These are phyloP conservation scores for Leishmania turanica DNA, from an alignment of 208 protist species.

Conservation along the genomic window DNA sequence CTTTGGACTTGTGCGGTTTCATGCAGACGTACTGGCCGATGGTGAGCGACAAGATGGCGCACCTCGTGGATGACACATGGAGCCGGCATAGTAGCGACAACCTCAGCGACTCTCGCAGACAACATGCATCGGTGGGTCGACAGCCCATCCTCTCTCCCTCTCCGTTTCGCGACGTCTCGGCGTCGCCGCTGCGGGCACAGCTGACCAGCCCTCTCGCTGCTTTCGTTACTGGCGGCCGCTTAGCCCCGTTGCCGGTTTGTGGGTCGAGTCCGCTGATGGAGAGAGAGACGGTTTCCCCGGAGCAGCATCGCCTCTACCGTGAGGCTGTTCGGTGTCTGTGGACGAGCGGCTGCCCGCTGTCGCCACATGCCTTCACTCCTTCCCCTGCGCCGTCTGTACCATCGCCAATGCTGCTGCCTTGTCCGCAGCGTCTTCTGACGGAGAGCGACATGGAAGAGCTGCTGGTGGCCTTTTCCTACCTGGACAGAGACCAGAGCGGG, in stretches of 20 bases:
- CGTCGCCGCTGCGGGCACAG: neutral
- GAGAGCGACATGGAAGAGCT: conserved; percentile 25
- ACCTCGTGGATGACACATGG: conserved; percentile 16
- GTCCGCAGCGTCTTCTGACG: conserved; percentile 17
- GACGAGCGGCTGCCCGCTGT: neutral
- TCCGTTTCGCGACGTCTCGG: conserved; percentile 17
- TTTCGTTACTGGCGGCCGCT: neutral
- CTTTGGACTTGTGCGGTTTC: conserved; percentile 25
- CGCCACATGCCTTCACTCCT: neutral
- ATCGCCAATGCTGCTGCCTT: neutral
- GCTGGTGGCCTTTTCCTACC: conserved; percentile 13
- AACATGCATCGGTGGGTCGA: neutral
- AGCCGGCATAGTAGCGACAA: conserved; percentile 22
- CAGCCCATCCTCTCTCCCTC: conserved; percentile 14
- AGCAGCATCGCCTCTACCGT: conserved; percentile 27
- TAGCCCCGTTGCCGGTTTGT: neutral
- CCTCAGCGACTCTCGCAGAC: neutral
- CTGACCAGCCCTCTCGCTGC: neutral
- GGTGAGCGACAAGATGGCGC: conserved; percentile 31
- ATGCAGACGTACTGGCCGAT: conserved; percentile 36
- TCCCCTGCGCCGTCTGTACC: neutral
- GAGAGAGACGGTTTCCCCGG: neutral
- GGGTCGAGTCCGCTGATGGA: neutral
- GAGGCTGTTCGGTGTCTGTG: conserved; percentile 20
- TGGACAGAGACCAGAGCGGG: conserved; percentile 16